phyloP scores from a whole-genome alignment of 306 rosid species.

The Ochetophila trinervis region DNA sequence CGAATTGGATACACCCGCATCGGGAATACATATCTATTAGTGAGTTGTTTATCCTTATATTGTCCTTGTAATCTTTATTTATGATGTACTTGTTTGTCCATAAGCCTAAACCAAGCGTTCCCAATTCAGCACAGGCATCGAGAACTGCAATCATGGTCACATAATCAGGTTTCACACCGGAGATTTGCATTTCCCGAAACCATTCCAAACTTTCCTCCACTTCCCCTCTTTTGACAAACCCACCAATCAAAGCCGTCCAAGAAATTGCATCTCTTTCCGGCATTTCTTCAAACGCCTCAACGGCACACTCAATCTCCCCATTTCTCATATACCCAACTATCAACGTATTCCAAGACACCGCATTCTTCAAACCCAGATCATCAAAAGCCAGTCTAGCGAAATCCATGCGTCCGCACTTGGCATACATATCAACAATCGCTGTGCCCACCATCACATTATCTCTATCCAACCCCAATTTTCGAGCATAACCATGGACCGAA shows the following conservation, averaged over 20 bases:
- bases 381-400: slow-evolving; percentile 59
- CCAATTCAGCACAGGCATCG: slow-evolving; percentile 82
- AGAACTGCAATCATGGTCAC: slow-evolving; percentile 77
- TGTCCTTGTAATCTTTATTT: slow-evolving; percentile 39
- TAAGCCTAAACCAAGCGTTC: slow-evolving; percentile 67
- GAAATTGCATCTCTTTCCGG: slow-evolving; percentile 64
- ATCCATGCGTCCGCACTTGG: slow-evolving; percentile 47
- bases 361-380: slow-evolving; percentile 50
- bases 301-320: slow-evolving; percentile 46
- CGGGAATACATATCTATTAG: slow-evolving; percentile 80
- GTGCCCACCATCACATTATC: slow-evolving; percentile 77
- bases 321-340: slow-evolving; percentile 65
- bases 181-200: slow-evolving; percentile 68
- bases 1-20: slow-evolving; percentile 73
- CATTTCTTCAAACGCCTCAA: slow-evolving; percentile 71
- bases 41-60: slow-evolving; percentile 58
- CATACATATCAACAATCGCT: slow-evolving; percentile 73
- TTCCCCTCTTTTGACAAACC: slow-evolving; percentile 58
- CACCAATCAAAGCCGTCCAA: slow-evolving; percentile 84
- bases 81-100: slow-evolving; percentile 62
- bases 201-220: slow-evolving; percentile 65
- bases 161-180: slow-evolving; percentile 63
- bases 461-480: slow-evolving; percentile 48
- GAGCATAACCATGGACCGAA: slow-evolving; percentile 49
- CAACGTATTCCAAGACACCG: slow-evolving; percentile 78